These are phyloP conservation scores for Cutaneotrichosporon sp. DNA, from an alignment of 1,284 basidiomycete species.

Conservation along the genomic window DNA sequence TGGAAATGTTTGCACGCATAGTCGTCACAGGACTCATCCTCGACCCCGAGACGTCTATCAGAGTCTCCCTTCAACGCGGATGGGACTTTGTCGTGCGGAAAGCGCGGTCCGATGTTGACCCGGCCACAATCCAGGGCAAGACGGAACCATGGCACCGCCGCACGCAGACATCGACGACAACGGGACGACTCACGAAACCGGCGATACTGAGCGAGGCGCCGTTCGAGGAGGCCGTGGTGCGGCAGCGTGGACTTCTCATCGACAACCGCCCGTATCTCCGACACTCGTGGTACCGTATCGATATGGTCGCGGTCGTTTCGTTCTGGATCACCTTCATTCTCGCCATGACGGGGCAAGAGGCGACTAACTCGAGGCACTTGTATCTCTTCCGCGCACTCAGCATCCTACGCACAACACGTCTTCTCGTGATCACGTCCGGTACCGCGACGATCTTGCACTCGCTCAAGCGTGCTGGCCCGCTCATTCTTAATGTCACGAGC, in stretches of 20 bases:
- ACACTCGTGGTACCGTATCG: conserved; percentile 90
- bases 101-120: conserved; percentile 3
- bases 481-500: conserved; percentile 81
- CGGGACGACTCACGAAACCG: neutral
- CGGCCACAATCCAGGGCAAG: neutral
- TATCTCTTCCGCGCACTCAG: conserved; percentile 86
- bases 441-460: conserved; percentile 93
- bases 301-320: conserved; percentile 68
- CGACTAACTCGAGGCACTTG: conserved; percentile 61
- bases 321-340: conserved; percentile 64
- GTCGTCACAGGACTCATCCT: conserved; percentile 85
- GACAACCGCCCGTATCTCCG: conserved; percentile 68
- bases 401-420: conserved; percentile 74
- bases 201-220: conserved; percentile 45
- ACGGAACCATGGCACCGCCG: conserved; percentile 4
- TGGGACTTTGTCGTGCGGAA: conserved; percentile 5
- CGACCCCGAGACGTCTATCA: conserved; percentile 69
- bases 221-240: conserved; percentile 52
- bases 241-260: conserved; percentile 42
- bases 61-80: conserved; percentile 45
- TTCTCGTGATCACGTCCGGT: conserved; percentile 84
- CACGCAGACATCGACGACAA: neutral
- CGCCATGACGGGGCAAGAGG: conserved; percentile 63
- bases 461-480: conserved; percentile 81
- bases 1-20: conserved; percentile 85